phyloP scores from a whole-genome alignment of 2,329 filamentous ascomycete species.

The Conoideocrella luteorostrata region DNA sequence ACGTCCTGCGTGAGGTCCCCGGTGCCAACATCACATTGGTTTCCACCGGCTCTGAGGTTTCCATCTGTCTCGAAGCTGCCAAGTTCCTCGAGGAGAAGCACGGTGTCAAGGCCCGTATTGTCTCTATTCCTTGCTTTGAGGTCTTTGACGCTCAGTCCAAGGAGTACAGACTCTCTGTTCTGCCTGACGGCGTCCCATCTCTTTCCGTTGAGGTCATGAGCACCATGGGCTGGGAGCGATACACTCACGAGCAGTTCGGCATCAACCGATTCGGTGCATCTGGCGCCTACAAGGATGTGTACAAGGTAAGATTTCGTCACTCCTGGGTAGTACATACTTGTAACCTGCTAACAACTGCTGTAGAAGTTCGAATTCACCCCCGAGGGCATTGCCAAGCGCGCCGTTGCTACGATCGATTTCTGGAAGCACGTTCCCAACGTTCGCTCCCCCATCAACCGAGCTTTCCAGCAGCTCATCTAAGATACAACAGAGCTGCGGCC shows the following conservation, averaged over 20 bases:
- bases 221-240: slow-evolving; percentile 98
- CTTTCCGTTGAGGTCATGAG: slow-evolving; percentile 94
- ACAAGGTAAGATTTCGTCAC: slow-evolving; percentile 57
- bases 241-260: slow-evolving; percentile 98
- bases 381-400: slow-evolving; percentile 93
- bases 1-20: slow-evolving; percentile 79
- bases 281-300: slow-evolving; percentile 95
- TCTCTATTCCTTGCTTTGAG: slow-evolving; percentile 95
- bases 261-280: slow-evolving; percentile 98
- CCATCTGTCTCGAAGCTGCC: slow-evolving; percentile 85
- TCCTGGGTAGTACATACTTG: background rate
- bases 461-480: slow-evolving; percentile 96
- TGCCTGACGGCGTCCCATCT: slow-evolving; percentile 89
- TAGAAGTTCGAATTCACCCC: slow-evolving; percentile 99
- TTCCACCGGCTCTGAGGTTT: slow-evolving; percentile 93
- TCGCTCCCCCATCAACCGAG: slow-evolving; percentile 92
- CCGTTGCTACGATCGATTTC: slow-evolving; percentile 86
- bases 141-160: slow-evolving; percentile 91
- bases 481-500: slow-evolving; percentile 2
- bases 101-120: slow-evolving; percentile 80
- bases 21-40: slow-evolving; percentile 83
- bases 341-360: slow-evolving; percentile 34
- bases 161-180: slow-evolving; percentile 88
- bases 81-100: slow-evolving; percentile 88
- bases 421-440: slow-evolving; percentile 90